Evolutionary conservation across 805 yeast species (phyloP), one percentile per base, ranked within the genome.

Genomic region (Gaillardinia entomophila): DNA sequence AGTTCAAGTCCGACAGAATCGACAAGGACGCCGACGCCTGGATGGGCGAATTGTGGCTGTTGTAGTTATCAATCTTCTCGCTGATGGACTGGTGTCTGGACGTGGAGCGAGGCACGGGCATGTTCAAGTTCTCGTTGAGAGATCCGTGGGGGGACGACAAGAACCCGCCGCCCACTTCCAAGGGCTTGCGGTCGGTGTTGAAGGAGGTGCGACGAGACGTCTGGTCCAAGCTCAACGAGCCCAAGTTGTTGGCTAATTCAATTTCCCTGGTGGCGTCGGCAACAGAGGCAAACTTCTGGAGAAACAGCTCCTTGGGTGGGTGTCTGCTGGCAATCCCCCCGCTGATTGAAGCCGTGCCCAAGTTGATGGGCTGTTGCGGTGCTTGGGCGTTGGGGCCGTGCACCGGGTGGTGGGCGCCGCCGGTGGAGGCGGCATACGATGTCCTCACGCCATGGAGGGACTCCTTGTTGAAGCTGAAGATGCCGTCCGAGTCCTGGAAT

Each of bases 221-320:
- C 40, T 54, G 13, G 40, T 60, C 66, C 15, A 62, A 42, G n/a
- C 56, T 40, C 29, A 62, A 45, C 22, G 64, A 51, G n/a, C 68
- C 66, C 33, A 74, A 47, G 10, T 68, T 70, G 32, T 62, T 61
- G 14, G 70, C 48, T 11, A 69, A 43, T 43, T 79, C 85, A 28
- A 78, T 64, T 42, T 79, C 87, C 45, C 82, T 64, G 0, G 87
- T 79, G 30, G 82, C 80, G 35, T 79, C 85, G 5, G 82, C 80
- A 12, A 79, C 80, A 2, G 76, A 62, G 5, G 80, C 63, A 46
- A 79, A 79, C 54, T 77, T 78, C 40, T 75, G 79, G 40, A 79
- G 57, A 46, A 79, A 79, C 30, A 73, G 62, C 13, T 62, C 70
- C 34, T 58, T 66, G 18, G 67, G 68, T 2, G 71, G 71, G 30